Evolutionary conservation across 441 rosid species (phyloP), one percentile per base, ranked within the genome.

Genomic region (Kokia cookei): DNA sequence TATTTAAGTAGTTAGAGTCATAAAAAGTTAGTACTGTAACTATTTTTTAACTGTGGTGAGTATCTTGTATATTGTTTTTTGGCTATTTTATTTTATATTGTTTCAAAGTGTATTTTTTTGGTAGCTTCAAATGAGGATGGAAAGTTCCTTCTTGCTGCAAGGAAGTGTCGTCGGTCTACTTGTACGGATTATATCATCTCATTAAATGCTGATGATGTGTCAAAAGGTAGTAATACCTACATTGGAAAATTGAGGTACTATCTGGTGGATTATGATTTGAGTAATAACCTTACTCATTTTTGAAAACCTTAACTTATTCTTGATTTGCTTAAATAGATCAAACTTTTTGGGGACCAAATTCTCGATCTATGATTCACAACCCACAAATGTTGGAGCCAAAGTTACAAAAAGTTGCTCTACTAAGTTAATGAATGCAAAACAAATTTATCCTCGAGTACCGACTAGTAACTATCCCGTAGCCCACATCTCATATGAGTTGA

Each of bases 181-280:
- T 92, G 91, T 87, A 94, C 98, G 5, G 98, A 96, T 78, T 92
- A 91, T 86, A 82, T 91, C 77, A 89, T 96, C 84, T 92, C 98
- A 78, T 76, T 96, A 69, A 85, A 85, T 81, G 77, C 79, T 14
- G 89, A 84, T 65, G 96, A 89, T 80, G 82, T 91, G 83, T 92
- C 97, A 6, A 91, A 89, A 79, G 93, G 92, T 65, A 87, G 96
- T 86, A 79, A 76, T 78, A 82, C 93, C 27, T 96, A 89, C 74
- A 85, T 94, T 57, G 98, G 99, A 65, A 96, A 92, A 82, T 82
- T 96, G 47, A 92, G 98, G 98, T 92, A 84, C 74, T 47, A 13
- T 57, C 26, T 17, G 64, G 32, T 50, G 29, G 54, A 12, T 35
- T 40, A 27, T 66, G 22, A n/a, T 19, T 8, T 27, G 2, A 45